phyloP scores from a whole-genome alignment of 345 rosid genomes.

The Zanthoxylum bungeanum region DNA sequence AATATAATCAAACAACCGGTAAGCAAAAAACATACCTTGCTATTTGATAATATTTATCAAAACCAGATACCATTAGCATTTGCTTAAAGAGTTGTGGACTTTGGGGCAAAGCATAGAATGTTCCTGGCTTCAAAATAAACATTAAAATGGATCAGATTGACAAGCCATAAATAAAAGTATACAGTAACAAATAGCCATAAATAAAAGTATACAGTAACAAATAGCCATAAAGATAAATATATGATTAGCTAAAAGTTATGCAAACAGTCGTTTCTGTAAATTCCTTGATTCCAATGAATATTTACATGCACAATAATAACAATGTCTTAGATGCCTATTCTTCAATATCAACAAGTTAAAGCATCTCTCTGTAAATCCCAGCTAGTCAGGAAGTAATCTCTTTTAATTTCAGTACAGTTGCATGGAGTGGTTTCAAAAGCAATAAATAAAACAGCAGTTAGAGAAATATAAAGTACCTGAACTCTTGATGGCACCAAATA shows the following conservation, averaged over 20 bases:
- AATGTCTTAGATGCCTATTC: background rate
- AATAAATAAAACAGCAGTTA: background rate
- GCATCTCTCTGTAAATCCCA: background rate
- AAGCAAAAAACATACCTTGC: conserved; percentile 60
- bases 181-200: background rate
- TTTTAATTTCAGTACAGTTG: background rate
- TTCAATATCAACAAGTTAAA: background rate
- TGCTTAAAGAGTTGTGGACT: conserved; percentile 97
- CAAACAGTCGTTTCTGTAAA: background rate
- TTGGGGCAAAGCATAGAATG: conserved; percentile 96
- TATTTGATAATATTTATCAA: conserved; percentile 91
- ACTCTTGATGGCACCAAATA: conserved; percentile 94
- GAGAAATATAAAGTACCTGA: conserved; percentile 57
- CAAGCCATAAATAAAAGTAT: conserved; percentile 23
- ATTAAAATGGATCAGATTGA: conserved; percentile 37
- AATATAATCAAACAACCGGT: conserved; percentile 6
- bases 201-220: no score
- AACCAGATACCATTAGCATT: conserved; percentile 98
- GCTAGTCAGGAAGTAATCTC: background rate
- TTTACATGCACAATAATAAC: background rate
- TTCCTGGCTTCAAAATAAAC: conserved; percentile 86
- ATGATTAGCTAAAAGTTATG: background rate
- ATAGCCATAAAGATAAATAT: no score
- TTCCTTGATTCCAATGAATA: background rate
- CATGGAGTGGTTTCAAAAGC: background rate